Percentiles rank a stretch among this genome's conserved stretches.
Evolutionary conservation across 441 rosid species (phyloP).

Genomic region (Populus hybrid): DNA sequence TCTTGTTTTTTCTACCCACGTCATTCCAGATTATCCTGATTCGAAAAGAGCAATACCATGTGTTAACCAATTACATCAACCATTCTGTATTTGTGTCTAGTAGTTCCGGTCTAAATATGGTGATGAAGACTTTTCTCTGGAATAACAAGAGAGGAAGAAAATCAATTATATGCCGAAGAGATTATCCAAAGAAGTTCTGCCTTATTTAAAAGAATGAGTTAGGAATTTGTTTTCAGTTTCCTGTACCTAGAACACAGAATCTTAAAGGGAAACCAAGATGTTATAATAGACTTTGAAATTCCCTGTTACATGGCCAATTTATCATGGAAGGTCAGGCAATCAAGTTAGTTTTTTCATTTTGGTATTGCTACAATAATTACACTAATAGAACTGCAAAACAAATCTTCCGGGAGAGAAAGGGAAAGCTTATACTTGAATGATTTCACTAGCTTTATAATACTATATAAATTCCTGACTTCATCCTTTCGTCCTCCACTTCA

Average conservation of each 20-base stretch:
- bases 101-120: background rate
- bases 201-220: background rate
- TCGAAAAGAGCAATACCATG: background rate
- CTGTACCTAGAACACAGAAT: background rate
- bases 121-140: background rate
- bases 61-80: constrained; percentile 10
- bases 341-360: background rate
- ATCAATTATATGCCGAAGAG: background rate
- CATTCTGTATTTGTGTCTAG: background rate
- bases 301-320: background rate
- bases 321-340: background rate
- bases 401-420: background rate
- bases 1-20: rapidly evolving
- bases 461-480: background rate
- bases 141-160: background rate
- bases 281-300: background rate
- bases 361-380: too few species aligned
- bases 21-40: too few species aligned
- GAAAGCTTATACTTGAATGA: background rate
- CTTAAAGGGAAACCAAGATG: background rate
- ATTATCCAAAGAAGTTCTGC: background rate
- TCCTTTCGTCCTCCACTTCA: too few species aligned
- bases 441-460: background rate
- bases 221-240: too few species aligned
- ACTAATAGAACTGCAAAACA: background rate